Percentiles rank a stretch among this genome's conserved stretches.
Conservation (phyloP, 768 basidiomycete genomes). For the Termitomyces sp. region DNA sequence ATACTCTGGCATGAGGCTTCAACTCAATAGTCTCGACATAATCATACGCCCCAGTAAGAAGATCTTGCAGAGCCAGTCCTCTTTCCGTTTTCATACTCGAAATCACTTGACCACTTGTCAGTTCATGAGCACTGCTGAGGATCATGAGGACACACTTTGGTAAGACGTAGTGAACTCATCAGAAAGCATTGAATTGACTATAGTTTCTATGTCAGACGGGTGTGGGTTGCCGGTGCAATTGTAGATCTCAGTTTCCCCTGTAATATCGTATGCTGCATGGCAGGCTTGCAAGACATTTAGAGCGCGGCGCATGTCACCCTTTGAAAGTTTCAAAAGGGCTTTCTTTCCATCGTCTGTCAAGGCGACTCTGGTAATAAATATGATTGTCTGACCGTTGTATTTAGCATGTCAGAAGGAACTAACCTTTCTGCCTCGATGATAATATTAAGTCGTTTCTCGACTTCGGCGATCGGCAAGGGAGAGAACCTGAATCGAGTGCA, state of each 20-base stretch:
- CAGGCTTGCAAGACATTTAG: slow-evolving; percentile 97
- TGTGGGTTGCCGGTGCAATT: slow-evolving; percentile 97
- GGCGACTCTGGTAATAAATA: slow-evolving; percentile 58
- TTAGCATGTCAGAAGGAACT: slow-evolving; percentile 15
- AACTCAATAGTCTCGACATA: slow-evolving; percentile 84
- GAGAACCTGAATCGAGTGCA: slow-evolving; percentile 98
- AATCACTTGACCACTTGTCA: slow-evolving; percentile 55
- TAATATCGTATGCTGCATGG: slow-evolving; percentile 89
- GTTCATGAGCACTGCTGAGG: background rate
- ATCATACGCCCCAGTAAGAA: slow-evolving; percentile 88
- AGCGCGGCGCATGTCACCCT: slow-evolving; percentile 96
- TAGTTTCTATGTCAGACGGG: slow-evolving; percentile 87
- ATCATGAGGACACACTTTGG: slow-evolving; percentile 44
- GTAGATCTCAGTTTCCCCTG: slow-evolving; percentile 89
- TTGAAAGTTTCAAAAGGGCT: slow-evolving; percentile 89
- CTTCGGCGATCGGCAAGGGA: slow-evolving; percentile 79
- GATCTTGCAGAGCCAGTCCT: slow-evolving; percentile 91
- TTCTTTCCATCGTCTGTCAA: slow-evolving; percentile 80
- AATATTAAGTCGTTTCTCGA: slow-evolving; percentile 71
- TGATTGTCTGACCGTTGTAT: background rate
- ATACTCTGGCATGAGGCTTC: slow-evolving; percentile 80
- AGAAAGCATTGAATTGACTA: slow-evolving; percentile 92
- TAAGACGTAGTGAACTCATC: slow-evolving; percentile 95
- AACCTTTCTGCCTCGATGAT: slow-evolving; percentile 86
- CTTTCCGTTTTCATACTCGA: slow-evolving; percentile 83